Base-by-base conservation (phyloP, 192 early-diverging fungal species). In the Cetraspora pellucida region DNA sequence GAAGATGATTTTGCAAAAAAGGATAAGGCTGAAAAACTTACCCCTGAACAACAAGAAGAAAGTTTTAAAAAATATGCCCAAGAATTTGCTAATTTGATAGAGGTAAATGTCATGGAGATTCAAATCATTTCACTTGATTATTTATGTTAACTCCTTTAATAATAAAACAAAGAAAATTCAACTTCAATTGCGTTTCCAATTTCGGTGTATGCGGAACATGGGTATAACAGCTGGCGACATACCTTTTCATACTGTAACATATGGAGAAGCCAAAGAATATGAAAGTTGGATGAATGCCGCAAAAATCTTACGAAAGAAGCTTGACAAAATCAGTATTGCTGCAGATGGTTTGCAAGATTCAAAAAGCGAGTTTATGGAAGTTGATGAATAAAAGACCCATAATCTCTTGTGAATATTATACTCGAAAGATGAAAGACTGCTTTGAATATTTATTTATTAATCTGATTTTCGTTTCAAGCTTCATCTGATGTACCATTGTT, bases 231-330 rank as follows among this genome's bases (percentile, higher is more conserved):
- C 80, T 4, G 77, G 80, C 2, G 80, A 84, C 30, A 79, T 84
- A 9, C 83, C 83, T 2, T 81, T 84, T 70, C 74, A 76, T 55
- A 80, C 78, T 25, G 80, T 84, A 23, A 77, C 81, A 3, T 84
- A 84, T 69, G 83, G 83, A 0, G 83, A 84, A 69, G 80, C 77
- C 13, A 84, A 84, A 72, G 83, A 84, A 68, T 69, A 80, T 10
- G 83, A 84, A 37, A 84, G 76, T 23, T 84, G 83, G 83, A 59
- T 81, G 30, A 81, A 81, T 65, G 83, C 83, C 0, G 83, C 78
- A 9, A 81, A 84, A 49, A 44, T 74, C 25, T 44, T 74, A 59
- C 23, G 55, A 21, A 74, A 59, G 25, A 55, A 74, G 59, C 30
- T 74, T 19, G 72, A 74, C 10, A 37, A 65, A 9, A 65, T 65